Conservation (phyloP, 2,329 filamentous ascomycete species). For the Endoconidiophora polonica region DNA sequence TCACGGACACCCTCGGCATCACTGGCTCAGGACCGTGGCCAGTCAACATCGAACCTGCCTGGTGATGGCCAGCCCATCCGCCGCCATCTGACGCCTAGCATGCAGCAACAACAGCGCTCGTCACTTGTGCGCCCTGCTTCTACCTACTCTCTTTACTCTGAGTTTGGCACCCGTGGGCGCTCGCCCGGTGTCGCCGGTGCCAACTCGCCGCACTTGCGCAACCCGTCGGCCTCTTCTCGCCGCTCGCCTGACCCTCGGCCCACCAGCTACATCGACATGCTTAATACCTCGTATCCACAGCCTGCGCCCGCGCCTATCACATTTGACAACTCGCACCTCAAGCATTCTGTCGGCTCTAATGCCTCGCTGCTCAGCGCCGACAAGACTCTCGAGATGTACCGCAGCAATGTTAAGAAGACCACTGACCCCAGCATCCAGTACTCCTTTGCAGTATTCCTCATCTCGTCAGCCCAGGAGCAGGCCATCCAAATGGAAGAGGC, state of each 20-base stretch:
- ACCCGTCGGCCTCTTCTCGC: constrained; percentile 33
- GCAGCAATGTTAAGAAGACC: constrained; percentile 92
- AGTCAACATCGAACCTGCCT: constrained; percentile 34
- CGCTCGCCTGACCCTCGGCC: constrained; percentile 38
- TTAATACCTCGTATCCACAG: constrained; percentile 63
- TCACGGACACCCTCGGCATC: constrained; percentile 26
- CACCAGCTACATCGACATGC: constrained; percentile 40
- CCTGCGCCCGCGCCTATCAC: constrained; percentile 49
- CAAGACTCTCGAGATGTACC: constrained; percentile 95
- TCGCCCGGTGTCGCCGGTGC: constrained; percentile 32
- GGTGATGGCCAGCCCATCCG: constrained; percentile 34
- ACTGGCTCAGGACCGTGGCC: constrained; percentile 25
- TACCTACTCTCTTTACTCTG: constrained; percentile 58
- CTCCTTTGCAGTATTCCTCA: constrained; percentile 88
- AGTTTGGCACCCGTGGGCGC: constrained; percentile 46
- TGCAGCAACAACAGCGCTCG: constrained; percentile 35
- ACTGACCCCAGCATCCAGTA: constrained; percentile 82
- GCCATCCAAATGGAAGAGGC: constrained; percentile 37
- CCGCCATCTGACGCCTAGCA: constrained; percentile 45
- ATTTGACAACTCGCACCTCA: constrained; percentile 68
- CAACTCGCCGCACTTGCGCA: constrained; percentile 26
- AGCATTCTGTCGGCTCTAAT: constrained; percentile 67
- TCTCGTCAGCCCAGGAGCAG: constrained; percentile 72
- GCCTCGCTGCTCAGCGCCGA: constrained; percentile 80
- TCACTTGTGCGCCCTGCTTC: constrained; percentile 56